Evolutionary conservation across 768 basidiomycete genomes (phyloP).

Genomic region (Termitomyces sp.): DNA sequence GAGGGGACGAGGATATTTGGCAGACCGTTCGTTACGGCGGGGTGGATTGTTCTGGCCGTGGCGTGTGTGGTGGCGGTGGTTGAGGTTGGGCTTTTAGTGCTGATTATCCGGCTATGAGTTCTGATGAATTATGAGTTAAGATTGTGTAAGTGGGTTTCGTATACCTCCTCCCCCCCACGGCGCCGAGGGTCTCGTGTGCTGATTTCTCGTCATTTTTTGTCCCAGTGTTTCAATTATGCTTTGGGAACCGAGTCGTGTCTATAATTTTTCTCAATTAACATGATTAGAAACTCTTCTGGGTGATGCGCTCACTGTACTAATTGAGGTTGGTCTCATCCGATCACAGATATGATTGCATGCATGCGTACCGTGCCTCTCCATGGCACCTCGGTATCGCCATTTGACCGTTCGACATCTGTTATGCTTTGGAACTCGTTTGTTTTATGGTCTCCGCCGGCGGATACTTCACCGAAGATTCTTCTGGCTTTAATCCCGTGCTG

Average conservation of each 20-base stretch:
- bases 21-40: slow-evolving; percentile 76
- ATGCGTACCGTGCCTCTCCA: neutral
- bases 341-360: neutral
- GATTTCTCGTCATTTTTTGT: neutral
- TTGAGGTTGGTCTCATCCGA: neutral
- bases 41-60: slow-evolving; percentile 68
- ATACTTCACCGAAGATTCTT: neutral
- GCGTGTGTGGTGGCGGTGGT: slow-evolving; percentile 58
- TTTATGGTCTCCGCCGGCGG: neutral
- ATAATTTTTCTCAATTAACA: neutral
- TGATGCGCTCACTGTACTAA: neutral
- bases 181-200: neutral
- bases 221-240: neutral
- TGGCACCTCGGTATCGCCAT: neutral
- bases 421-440: neutral
- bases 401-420: neutral
- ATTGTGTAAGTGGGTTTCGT: neutral
- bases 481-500: neutral
- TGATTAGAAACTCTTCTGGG: neutral
- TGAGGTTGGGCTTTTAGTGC: slow-evolving; percentile 63
- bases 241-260: neutral
- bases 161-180: too few relatives aligned
- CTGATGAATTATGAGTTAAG: neutral
- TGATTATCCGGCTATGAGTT: slow-evolving; percentile 44
- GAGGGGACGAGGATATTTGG: slow-evolving; percentile 66